A percentile compares a stretch with the other conserved stretches of the same genome.
These are phyloP conservation scores for Leonotis leonurus DNA, from an alignment of 257 asterid genomes.

Conservation along the genomic window DNA sequence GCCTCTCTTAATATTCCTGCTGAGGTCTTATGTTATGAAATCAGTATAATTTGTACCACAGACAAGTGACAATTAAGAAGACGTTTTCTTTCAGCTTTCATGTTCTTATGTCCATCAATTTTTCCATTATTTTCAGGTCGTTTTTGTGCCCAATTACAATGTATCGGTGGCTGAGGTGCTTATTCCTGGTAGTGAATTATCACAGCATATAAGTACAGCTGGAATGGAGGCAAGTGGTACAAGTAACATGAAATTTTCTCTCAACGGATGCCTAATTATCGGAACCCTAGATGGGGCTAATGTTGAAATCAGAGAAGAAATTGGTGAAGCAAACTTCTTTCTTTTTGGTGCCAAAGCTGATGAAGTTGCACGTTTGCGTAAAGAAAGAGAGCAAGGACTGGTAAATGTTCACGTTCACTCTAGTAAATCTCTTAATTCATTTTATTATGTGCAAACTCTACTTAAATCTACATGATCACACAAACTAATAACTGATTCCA, in stretches of 20 bases:
- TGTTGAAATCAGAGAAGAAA: conserved; percentile 96
- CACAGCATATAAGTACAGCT: conserved; percentile 98
- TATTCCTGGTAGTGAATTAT: conserved; percentile 96
- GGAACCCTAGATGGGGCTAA: conserved; percentile 99
- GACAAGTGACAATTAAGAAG: neutral
- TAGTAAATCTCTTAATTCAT: neutral
- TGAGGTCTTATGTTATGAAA: neutral
- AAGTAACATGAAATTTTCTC: conserved; percentile 97
- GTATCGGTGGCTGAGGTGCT: conserved; percentile 98
- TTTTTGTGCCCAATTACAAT: conserved; percentile 94
- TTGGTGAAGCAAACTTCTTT: conserved; percentile 82
- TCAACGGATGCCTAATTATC: conserved; percentile 94
- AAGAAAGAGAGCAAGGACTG: conserved; percentile 90
- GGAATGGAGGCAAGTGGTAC: conserved; percentile 99
- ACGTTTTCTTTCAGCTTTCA: neutral
- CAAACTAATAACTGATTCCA: neutral
- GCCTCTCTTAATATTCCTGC: neutral
- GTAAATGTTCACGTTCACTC: conserved; percentile 25
- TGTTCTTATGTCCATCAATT: neutral
- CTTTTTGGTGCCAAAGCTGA: conserved; percentile 96
- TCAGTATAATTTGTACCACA: neutral
- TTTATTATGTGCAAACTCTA: neutral
- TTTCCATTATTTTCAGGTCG: conserved; percentile 46
- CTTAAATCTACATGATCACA: neutral
- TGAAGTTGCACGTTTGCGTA: conserved; percentile 76